Evolutionary conservation across 108 stramenopile species (phyloP), one percentile per base, ranked within the genome.

Genomic region (Pseudonitzschia multiseries): DNA sequence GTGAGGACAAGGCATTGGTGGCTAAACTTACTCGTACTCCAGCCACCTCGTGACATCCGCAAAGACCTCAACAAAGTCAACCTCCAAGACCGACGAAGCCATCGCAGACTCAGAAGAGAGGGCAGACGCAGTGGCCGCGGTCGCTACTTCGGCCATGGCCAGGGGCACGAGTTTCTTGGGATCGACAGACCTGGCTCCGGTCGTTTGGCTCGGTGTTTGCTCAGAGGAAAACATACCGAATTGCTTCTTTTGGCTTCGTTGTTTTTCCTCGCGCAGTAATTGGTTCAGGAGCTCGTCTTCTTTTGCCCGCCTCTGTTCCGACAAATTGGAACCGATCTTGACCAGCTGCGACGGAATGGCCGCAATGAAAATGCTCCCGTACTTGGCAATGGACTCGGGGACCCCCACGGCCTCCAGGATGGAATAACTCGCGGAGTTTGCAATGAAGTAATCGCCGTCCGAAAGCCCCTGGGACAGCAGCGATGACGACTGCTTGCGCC

Each of bases 371-470:
- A 85, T 75, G 36, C 85, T 88, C 41, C 74, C 75, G 15, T 88
- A 33, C 3, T 80, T 79, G 14, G 88, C 88, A 31, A 88, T 43
- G 50, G 78, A 65, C 18, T 79, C 72, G 15, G 92, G 84, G 52
- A 93, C n/a, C 0, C 92, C 92, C 18, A 80, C 51, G 0, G 86
- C 86, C 50, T 79, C 78, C 17, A 93, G 65, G 27, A 88, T 65
- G 24, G 92, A 86, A 21, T 76, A 54, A 0, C 83, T 81, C 20
- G 85, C 87, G 0, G 86, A 85, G 31, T 84, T 76, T 1, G 86
- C 85, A 24, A 93, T 60, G 57, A 93, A 93, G 75, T 87, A 93
- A 70, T 93, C 92, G 32, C 89, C 81, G 73, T 93, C 89, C 8
- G 92, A 86, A 8, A 93, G 72, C 8, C 88, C 89, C 31, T 83